phyloP scores from a whole-genome alignment of 1,284 basidiomycete species.

The Ganoderma multipileum region DNA sequence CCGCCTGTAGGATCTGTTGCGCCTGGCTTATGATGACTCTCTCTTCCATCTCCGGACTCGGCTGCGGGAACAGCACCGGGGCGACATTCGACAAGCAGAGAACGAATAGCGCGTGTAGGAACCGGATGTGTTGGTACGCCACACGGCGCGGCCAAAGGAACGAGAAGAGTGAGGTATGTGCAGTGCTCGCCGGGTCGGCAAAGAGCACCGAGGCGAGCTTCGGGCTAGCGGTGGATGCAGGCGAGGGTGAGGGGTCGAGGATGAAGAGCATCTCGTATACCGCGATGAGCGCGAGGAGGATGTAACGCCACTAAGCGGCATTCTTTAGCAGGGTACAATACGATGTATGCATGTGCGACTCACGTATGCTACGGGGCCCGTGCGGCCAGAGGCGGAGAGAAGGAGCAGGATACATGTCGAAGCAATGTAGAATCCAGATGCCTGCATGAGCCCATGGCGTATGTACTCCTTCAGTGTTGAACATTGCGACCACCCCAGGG shows the following conservation, averaged over 20 bases:
- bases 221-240: constrained; percentile 23
- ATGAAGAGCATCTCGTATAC: constrained; percentile 69
- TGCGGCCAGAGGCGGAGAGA: constrained; percentile 66
- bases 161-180: constrained; percentile 48
- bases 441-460: constrained; percentile 68
- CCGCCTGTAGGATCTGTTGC: constrained; percentile 41
- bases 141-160: constrained; percentile 68
- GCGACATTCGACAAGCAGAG: constrained; percentile 73
- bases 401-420: constrained; percentile 67
- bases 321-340: background rate
- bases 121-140: constrained; percentile 73
- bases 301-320: constrained; percentile 76
- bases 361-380: constrained; percentile 71
- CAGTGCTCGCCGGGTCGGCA: constrained; percentile 36
- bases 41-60: constrained; percentile 20
- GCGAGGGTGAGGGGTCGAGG: constrained; percentile 58
- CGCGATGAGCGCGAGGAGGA: constrained; percentile 66
- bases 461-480: constrained; percentile 76
- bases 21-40: constrained; percentile 19
- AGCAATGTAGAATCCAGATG: constrained; percentile 77
- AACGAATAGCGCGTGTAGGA: constrained; percentile 81
- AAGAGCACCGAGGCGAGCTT: constrained; percentile 32
- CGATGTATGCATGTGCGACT: constrained; percentile 40
- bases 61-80: constrained; percentile 62
- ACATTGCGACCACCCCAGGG: constrained; percentile 71